Evolutionary conservation across 805 yeast species (phyloP).

Genomic region (Hyphopichia homilentoma): DNA sequence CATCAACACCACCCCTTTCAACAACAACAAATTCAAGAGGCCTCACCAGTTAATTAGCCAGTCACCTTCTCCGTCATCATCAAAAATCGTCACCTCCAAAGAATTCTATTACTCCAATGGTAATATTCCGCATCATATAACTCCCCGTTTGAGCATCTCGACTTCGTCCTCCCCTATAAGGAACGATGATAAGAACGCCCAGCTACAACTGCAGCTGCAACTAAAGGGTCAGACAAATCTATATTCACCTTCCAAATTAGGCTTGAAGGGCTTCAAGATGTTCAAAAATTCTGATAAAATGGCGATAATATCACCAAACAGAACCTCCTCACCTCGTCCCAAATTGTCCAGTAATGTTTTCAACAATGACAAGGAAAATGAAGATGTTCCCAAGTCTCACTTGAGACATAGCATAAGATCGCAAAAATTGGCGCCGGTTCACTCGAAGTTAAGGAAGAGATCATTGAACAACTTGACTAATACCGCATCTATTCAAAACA

Average conservation of each 20-base stretch:
- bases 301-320: slow-evolving; percentile 31
- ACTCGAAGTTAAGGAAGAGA: slow-evolving; percentile 11
- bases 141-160: slow-evolving; percentile 1
- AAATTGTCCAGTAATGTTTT: neutral
- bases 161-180: slow-evolving; percentile 5
- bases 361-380: neutral
- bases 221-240: too few species aligned
- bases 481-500: too few species aligned
- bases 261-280: slow-evolving; percentile 29
- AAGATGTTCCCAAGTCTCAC: neutral
- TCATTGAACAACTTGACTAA: neutral
- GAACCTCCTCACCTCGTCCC: slow-evolving; percentile 13
- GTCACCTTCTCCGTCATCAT: slow-evolving; percentile 37
- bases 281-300: slow-evolving; percentile 31
- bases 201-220: slow-evolving; percentile 1
- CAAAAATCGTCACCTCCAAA: slow-evolving; percentile 1
- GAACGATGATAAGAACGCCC: neutral
- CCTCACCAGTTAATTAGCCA: slow-evolving; percentile 43
- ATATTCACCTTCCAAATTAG: slow-evolving; percentile 26
- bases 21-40: slow-evolving; percentile 35
- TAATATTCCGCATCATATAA: neutral
- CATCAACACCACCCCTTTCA: slow-evolving; percentile 9
- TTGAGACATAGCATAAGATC: neutral
- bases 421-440: slow-evolving; percentile 3
- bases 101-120: slow-evolving; percentile 1